These are phyloP conservation scores for maize (Zea mays) DNA, from an alignment of 176 grass and related monocot species.

Conservation along the genomic window Zm-B73-REFERENCE-NAM-5.0 NC_050105.1:109062501-109063000, in stretches of 20 bases:
- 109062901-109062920: slow-evolving; percentile 17
- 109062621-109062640: too few species aligned
- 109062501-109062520: not conserved
- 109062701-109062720: slow-evolving; percentile 1
- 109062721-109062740: not conserved
- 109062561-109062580: not conserved
- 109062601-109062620: not conserved
- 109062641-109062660: slow-evolving; percentile 18
- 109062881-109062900: not conserved
- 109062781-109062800: not conserved
- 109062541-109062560: not conserved
- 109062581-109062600: slow-evolving; percentile 11
- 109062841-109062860: not conserved
- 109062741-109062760: not conserved
- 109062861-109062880: not conserved
- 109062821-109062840: not conserved
- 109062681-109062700: not conserved
- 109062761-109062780: not conserved
- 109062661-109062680: not conserved
- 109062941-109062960: not conserved
- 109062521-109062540: not conserved
- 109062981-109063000: slow-evolving; percentile 41
- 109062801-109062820: not conserved
- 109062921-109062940: not conserved
- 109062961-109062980: slow-evolving; percentile 6